Evolutionary conservation across 768 basidiomycete species (phyloP).

Genomic region (Dendrothele bispora): DNA sequence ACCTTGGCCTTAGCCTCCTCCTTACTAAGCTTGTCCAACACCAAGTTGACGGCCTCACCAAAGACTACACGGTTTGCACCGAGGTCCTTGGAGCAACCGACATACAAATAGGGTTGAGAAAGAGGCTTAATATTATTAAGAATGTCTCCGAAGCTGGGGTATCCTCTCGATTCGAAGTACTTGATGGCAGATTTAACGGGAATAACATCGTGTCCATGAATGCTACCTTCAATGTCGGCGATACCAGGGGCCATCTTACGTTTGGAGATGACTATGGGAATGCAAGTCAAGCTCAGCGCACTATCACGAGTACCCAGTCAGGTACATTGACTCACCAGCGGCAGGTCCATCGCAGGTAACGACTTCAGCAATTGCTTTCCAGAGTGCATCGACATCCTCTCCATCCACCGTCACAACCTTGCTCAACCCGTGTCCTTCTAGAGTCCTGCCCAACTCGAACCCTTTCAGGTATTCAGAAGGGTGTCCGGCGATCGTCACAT

Average conservation of each 20-base stretch:
- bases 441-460: conserved; percentile 67
- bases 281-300: too few species aligned
- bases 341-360: conserved; percentile 72
- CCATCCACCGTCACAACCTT: conserved; percentile 74
- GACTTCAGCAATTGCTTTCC: conserved; percentile 59
- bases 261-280: conserved; percentile 70
- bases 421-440: conserved; percentile 81
- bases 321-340: too few species aligned
- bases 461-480: conserved; percentile 86
- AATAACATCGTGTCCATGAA: conserved; percentile 85
- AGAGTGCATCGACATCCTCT: conserved; percentile 79
- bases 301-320: too few species aligned
- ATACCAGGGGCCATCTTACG: conserved; percentile 70
- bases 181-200: conserved; percentile 78
- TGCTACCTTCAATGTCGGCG: conserved; percentile 73
- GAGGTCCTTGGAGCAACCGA: conserved; percentile 71
- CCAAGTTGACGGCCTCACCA: conserved; percentile 79
- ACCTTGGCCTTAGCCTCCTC: conserved; percentile 79
- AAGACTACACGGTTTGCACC: conserved; percentile 84
- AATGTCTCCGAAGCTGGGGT: conserved; percentile 51
- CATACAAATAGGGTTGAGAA: conserved; percentile 55
- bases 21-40: conserved; percentile 72
- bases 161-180: conserved; percentile 68
- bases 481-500: conserved; percentile 91
- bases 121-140: conserved; percentile 65